A percentile compares a stretch with the other conserved stretches of the same genome.
These are phyloP conservation scores for Exutisphaerella laricina DNA, from an alignment of 2,329 filamentous ascomycete species.

Conservation along the genomic window DNA sequence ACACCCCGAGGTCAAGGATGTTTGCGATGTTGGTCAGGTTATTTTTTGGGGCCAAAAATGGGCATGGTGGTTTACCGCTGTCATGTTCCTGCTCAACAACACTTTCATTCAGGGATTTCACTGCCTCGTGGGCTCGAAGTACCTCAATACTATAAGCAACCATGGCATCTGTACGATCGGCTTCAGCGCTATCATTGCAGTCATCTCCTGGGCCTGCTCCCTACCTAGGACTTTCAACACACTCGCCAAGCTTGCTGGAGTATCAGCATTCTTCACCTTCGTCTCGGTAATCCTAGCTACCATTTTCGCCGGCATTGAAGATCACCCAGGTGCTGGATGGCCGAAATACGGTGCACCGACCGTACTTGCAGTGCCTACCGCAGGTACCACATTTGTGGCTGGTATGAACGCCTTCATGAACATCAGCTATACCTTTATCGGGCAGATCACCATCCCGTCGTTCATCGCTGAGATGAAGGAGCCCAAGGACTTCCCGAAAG, in stretches of 20 bases:
- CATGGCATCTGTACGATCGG: constrained; percentile 69
- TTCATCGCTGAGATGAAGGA: constrained; percentile 93
- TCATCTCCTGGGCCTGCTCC: constrained; percentile 72
- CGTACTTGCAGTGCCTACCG: constrained; percentile 62
- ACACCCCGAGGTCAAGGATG: constrained; percentile 85
- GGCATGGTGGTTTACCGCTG: constrained; percentile 59
- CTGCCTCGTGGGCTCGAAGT: constrained; percentile 77
- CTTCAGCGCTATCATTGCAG: constrained; percentile 67
- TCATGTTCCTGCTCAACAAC: constrained; percentile 93
- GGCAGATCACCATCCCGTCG: constrained; percentile 86
- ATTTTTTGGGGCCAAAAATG: constrained; percentile 80
- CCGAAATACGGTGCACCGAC: constrained; percentile 53
- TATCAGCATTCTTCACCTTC: constrained; percentile 83
- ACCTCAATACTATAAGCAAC: constrained; percentile 80
- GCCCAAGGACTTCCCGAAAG: constrained; percentile 81
- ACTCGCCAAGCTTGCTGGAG: constrained; percentile 70
- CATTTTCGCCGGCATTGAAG: constrained; percentile 72
- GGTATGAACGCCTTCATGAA: constrained; percentile 89
- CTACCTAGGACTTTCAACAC: constrained; percentile 79
- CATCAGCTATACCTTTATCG: constrained; percentile 94
- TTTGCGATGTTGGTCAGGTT: constrained; percentile 93
- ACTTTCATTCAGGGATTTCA: constrained; percentile 82
- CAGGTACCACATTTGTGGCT: constrained; percentile 70
- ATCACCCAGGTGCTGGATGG: constrained; percentile 57
- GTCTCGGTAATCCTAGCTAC: constrained; percentile 78